Conservation (phyloP, 257 asterid species). For the Henckelia pumila region DNA sequence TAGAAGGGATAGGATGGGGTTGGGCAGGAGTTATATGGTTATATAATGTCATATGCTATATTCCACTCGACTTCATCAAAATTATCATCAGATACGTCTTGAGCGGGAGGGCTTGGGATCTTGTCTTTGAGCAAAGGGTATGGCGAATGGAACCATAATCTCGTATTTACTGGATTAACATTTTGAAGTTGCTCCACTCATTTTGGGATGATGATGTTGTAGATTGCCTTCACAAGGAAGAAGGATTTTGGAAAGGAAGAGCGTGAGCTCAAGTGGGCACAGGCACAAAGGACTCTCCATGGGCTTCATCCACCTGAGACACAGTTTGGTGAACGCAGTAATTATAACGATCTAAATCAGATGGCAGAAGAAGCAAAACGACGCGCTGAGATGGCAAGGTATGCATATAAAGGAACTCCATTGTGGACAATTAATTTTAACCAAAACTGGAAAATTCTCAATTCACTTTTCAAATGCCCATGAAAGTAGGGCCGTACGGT, state of each 20-base stretch:
- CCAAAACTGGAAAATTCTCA: not conserved
- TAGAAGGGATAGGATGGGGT: conserved; percentile 33
- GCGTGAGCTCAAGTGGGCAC: conserved; percentile 31
- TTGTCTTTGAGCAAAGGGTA: conserved; percentile 25
- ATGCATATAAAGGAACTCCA: not conserved
- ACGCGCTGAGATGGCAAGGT: conserved; percentile 26
- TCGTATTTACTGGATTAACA: not conserved
- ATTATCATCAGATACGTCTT: conserved; percentile 27
- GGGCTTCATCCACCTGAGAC: conserved; percentile 26
- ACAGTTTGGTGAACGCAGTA: conserved; percentile 19
- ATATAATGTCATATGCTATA: conserved; percentile 21
- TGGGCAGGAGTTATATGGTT: conserved; percentile 36
- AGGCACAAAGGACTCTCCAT: conserved; percentile 29
- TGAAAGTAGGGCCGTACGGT: not conserved
- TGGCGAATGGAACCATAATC: not conserved
- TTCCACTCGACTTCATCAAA: conserved; percentile 27
- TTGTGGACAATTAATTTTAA: not conserved
- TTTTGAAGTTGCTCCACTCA: not conserved
- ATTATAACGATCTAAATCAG: conserved; percentile 9
- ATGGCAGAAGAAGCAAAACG: conserved; percentile 24
- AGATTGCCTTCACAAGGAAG: conserved; percentile 29
- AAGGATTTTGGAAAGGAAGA: conserved; percentile 32
- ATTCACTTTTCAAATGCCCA: not conserved
- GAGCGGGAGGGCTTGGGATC: conserved; percentile 30
- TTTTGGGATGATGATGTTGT: not conserved